Percentiles rank a stretch among this genome's conserved stretches.
These are phyloP conservation scores for Pseudozyma pruni DNA, from an alignment of 1,284 basidiomycete species.

Conservation along the genomic window DNA sequence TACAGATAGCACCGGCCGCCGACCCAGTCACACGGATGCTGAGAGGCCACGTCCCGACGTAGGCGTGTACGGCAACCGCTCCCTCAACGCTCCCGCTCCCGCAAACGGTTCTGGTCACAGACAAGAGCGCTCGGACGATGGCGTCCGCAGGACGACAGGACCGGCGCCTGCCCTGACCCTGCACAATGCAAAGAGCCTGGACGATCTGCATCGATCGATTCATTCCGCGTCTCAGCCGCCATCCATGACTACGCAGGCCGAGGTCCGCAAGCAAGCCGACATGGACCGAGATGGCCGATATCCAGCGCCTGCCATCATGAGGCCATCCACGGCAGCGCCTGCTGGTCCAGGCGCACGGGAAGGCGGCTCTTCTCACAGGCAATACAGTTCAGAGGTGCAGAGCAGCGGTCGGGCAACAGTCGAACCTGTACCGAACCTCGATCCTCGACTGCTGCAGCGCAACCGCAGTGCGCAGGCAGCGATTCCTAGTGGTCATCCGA, in stretches of 20 bases:
- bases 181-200: slow-evolving; percentile 53
- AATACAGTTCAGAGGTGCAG: slow-evolving; percentile 47
- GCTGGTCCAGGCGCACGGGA: slow-evolving; percentile 21
- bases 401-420: slow-evolving; percentile 3
- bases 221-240: slow-evolving; percentile 16
- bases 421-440: slow-evolving; percentile 5
- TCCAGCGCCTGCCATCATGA: slow-evolving; percentile 35
- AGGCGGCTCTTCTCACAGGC: slow-evolving; percentile 26
- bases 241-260: slow-evolving; percentile 23
- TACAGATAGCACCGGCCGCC: slow-evolving; percentile 7
- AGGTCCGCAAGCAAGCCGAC: slow-evolving; percentile 32
- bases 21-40: slow-evolving; percentile 19
- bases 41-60: slow-evolving; percentile 16
- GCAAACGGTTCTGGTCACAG: slow-evolving; percentile 17
- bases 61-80: slow-evolving; percentile 4
- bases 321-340: slow-evolving; percentile 45
- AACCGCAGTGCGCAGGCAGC: slow-evolving; percentile 50
- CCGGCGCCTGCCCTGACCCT: slow-evolving; percentile 19
- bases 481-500: slow-evolving; percentile 30
- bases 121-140: slow-evolving; percentile 35
- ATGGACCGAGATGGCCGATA: slow-evolving; percentile 50
- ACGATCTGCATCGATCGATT: slow-evolving; percentile 40
- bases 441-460: slow-evolving; percentile 33
- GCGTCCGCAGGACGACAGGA: slow-evolving; percentile 13
- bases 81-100: slow-evolving; percentile 11